Conservation (phyloP, 106 monocot genomes). For the Allium cepa region DNA sequence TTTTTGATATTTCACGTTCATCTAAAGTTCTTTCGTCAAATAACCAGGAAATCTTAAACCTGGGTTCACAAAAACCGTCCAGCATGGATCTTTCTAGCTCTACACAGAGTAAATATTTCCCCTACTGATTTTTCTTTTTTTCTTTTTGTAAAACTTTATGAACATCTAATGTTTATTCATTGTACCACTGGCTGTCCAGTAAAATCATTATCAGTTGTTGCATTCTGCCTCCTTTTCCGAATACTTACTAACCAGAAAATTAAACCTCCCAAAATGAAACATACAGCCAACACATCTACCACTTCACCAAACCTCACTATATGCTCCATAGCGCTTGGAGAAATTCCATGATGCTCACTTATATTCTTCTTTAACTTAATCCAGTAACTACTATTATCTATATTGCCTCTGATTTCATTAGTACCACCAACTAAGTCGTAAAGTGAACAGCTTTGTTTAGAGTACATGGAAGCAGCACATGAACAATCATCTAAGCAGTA, state of each 20-base stretch:
- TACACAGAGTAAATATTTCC: too few species aligned
- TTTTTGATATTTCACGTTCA: too few species aligned
- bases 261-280: constrained; percentile 18
- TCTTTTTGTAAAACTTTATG: too few species aligned
- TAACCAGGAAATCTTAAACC: too few species aligned
- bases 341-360: background rate
- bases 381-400: constrained; percentile 24
- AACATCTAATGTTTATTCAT: too few species aligned
- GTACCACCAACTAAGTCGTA: constrained; percentile 40
- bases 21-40: too few species aligned
- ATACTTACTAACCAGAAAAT: constrained; percentile 17
- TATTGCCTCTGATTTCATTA: background rate
- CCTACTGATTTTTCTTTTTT: too few species aligned
- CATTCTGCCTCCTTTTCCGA: constrained; percentile 6
- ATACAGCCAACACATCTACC: constrained; percentile 19
- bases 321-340: background rate
- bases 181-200: background rate
- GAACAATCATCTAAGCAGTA: constrained; percentile 35
- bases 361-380: constrained; percentile 21
- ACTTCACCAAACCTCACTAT: constrained; percentile 17
- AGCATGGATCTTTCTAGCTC: too few species aligned
- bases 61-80: too few species aligned
- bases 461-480: constrained; percentile 33
- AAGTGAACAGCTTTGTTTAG: constrained; percentile 14
- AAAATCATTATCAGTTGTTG: background rate